A percentile compares a stretch with the other conserved stretches of the same genome.
phyloP scores from a whole-genome alignment of 1,284 basidiomycete genomes.

The Termitomyces sp. region DNA sequence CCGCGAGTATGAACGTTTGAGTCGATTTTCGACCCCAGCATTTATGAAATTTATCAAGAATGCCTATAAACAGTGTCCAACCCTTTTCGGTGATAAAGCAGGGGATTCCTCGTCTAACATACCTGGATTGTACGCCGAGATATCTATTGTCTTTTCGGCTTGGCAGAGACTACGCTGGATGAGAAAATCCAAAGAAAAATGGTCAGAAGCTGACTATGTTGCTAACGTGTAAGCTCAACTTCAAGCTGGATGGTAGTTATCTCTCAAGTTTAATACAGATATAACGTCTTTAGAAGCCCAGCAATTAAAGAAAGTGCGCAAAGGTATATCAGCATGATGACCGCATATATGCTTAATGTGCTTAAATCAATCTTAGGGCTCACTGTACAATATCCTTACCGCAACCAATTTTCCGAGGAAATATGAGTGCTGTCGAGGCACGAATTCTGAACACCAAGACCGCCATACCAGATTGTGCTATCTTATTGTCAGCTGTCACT shows the following conservation, averaged over 20 bases:
- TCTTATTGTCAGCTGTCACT: conserved; percentile 39
- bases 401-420: conserved; percentile 32
- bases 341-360: not conserved
- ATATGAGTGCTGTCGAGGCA: conserved; percentile 25
- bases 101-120: conserved; percentile 13
- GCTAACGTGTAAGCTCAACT: conserved; percentile 41
- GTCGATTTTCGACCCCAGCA: conserved; percentile 25
- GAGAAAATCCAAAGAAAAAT: conserved; percentile 39
- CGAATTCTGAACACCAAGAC: conserved; percentile 43
- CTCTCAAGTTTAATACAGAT: conserved; percentile 27
- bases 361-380: conserved; percentile 28
- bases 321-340: conserved; percentile 29
- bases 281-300: conserved; percentile 44
- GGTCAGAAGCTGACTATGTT: conserved; percentile 53
- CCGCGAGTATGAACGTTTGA: conserved; percentile 22
- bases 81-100: conserved; percentile 35
- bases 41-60: conserved; percentile 37
- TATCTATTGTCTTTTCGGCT: conserved; percentile 38
- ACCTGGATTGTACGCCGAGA: conserved; percentile 32
- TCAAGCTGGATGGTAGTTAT: not conserved
- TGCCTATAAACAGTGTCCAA: conserved; percentile 33
- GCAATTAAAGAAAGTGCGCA: conserved; percentile 38
- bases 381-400: conserved; percentile 49
- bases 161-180: conserved; percentile 42
- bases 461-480: conserved; percentile 42